Base-by-base conservation (phyloP, 1,139 yeast species). In the Yamadazyma kanchanaburiensis region DNA sequence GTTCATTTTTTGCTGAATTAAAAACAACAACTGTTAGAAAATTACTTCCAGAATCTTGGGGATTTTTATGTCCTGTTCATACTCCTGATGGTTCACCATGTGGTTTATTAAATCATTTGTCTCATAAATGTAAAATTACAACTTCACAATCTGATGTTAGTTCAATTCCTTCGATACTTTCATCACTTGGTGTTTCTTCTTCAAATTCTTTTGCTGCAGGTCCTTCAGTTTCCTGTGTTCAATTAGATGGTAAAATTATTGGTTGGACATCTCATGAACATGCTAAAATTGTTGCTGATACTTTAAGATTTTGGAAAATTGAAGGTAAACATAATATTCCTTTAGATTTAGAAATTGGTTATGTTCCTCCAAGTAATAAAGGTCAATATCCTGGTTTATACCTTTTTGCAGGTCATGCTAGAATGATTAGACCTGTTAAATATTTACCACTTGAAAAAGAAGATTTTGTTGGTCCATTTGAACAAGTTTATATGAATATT, bases 71-170 rank as follows among this genome's bases (percentile, higher is more conserved):
- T 66, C 98, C 99, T 13, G 98, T 94, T 12, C 98, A 91, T 62
- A 91, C 99, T 11, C 99, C 99, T 3, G 99, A 91, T 83, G 99
- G 99, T 50, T 85, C 97, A 30, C 99, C 99, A 14, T 91, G 99
- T 81, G 99, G 99, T 64, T 70, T 91, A 56, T 71, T 91, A 49
- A 94, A 94, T 62, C 99, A 91, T 69, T 81, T 91, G 67, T 82
- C 98, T 8, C 96, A 91, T 62, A 87, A 86, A 59, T 91, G 99
- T 72, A 72, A 74, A 48, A 83, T 91, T 40, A 78, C 95, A 5
- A 89, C 97, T 7, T 61, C 64, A 27, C 81, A 79, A 25, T 65
- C 81, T 3, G 94, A 88, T 52, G 91, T 82, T n/a, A 70, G 83
- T 6, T 60, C 63, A 24, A 77, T 91, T 26, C 86, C 95, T 12